Evolutionary conservation across 169 alveolate genomes (phyloP), one percentile per base, ranked within the genome.

Genomic region (Plasmodium falciparum): DNA sequence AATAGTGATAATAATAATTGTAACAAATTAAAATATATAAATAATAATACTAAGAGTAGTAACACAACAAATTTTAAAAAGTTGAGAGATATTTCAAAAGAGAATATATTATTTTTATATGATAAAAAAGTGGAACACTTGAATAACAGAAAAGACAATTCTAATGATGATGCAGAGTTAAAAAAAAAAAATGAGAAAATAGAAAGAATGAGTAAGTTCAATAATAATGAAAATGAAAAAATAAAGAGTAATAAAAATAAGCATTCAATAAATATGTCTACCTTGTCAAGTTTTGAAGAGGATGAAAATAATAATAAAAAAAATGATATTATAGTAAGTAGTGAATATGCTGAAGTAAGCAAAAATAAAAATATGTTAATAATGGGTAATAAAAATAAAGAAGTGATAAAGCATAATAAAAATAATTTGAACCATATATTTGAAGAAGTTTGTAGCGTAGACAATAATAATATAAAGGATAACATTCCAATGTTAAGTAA

Each of bases 181-280:
- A 74, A 74, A 39, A 61, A 74, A 74, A 74, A 73, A 29, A 63
- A 73, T 62, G 72, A 74, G 63, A 39, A 59, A 1, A 22, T 15
- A 29, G 73, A 65, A 65, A 65, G 73, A 65, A 65, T 29, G 73
- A 24, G 22, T 39, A 29, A 15, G 22, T 33, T 65, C 15, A 65
- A 65, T 29, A 65, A 33, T 33, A 65, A 29, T 33, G 45, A 33
- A 33, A 33, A 33, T 33, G 45, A 33, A 33, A 33, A 33, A 33
- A 33, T 33, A 33, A 33, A 2, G 45, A 33, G 45, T 33, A 33
- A 33, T 33, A 33, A 33, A 33, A 4, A 33, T 4, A 2, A 33
- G 4, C 45, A 33, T 33, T 33, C 45, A 33, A 33, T 33, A 33
- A 33, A 33, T 33, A 33, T 33, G 45, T 33, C 45, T 33, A 33